A percentile compares a stretch with the other conserved stretches of the same genome.
Evolutionary conservation across 164 flowering plant genomes (phyloP).

Genomic region (Dillenia turbinata): DNA sequence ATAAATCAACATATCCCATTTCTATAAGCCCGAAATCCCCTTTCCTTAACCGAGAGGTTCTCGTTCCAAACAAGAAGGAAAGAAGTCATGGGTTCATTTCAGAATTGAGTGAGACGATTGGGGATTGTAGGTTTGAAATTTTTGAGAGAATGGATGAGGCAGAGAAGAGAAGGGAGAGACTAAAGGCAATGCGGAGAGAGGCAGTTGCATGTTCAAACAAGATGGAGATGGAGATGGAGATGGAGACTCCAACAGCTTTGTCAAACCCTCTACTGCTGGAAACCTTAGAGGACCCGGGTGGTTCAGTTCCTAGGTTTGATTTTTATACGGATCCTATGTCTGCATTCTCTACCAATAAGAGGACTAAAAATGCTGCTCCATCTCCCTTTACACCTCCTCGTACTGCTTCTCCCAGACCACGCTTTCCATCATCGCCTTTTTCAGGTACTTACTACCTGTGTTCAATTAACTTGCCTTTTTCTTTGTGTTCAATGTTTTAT

Average conservation of each 20-base stretch:
- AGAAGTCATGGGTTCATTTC: no score
- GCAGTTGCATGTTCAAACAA: constrained; percentile 28
- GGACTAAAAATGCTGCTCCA: constrained; percentile 22
- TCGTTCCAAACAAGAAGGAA: no score
- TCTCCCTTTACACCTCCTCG: constrained; percentile 16
- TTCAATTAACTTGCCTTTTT: no score
- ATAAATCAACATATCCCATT: no score
- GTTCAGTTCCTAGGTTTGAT: constrained; percentile 51
- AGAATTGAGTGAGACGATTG: no score
- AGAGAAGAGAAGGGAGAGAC: constrained; percentile 69
- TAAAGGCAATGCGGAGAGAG: constrained; percentile 69
- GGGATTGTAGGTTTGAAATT: no score
- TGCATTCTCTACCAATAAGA: constrained; percentile 51
- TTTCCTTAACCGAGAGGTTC: no score
- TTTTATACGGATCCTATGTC: constrained; percentile 81
- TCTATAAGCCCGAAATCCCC: no score
- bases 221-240: constrained; percentile 5
- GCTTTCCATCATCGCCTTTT: constrained; percentile 13
- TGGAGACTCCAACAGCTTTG: constrained; percentile 56
- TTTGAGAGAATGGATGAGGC: constrained; percentile 59
- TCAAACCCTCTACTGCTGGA: constrained; percentile 25
- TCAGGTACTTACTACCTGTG: constrained; percentile 12
- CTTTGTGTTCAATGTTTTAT: no score
- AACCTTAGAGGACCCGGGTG: constrained; percentile 12
- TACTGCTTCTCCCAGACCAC: constrained; percentile 11